Base-by-base conservation (phyloP, 1,139 yeast genomes). In the Martiniozyma asiatica region DNA sequence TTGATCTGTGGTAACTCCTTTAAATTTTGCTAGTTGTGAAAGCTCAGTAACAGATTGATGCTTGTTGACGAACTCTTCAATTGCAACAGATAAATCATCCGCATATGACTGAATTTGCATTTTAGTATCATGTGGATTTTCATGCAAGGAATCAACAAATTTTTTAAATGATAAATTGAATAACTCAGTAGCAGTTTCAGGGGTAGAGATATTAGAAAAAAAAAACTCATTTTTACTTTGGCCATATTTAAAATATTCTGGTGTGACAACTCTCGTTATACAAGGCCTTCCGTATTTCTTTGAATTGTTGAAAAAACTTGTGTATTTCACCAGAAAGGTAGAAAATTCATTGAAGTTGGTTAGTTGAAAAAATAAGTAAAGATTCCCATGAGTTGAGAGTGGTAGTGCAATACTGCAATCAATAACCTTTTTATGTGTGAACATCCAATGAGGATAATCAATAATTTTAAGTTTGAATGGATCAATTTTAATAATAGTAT, bases 401-500 rank as follows among this genome's bases (percentile, higher is more conserved):
- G 36, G 33, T 2, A 32, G 10, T 8, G 34, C 13, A 6, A 26
- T 23, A 5, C 33, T 22, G 1, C 44, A 35, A 4, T 37, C 40
- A 3, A 30, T 18, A n/a, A 18, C 20, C 23, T 26, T 26, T 17
- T 20, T 40, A 30, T 48, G 38, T 29, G 48, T 32, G 36, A 51
- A 40, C 29, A 52, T 32, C 35, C 55, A 27, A 29, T 53, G 53
- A 0, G 75, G 74, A 37, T 64, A 65, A 18, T 56, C 54, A 4
- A 60, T 37, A 3, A 65, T 18, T 12, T 32, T 46, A 0, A 76
- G 71, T 6, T 58, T 50, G 10, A 42, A 43, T 11, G 57, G 33
- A 2, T 63, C 65, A 41, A 74, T 65, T 19, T 63, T 64, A 31
- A 59, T 58, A 1, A 63, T 55, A 19, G 68, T 47, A 4, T 62